Evolutionary conservation across 2,329 filamentous ascomycete species (phyloP), one percentile per base, ranked within the genome.

Genomic region (Aspergillus uvarum): DNA sequence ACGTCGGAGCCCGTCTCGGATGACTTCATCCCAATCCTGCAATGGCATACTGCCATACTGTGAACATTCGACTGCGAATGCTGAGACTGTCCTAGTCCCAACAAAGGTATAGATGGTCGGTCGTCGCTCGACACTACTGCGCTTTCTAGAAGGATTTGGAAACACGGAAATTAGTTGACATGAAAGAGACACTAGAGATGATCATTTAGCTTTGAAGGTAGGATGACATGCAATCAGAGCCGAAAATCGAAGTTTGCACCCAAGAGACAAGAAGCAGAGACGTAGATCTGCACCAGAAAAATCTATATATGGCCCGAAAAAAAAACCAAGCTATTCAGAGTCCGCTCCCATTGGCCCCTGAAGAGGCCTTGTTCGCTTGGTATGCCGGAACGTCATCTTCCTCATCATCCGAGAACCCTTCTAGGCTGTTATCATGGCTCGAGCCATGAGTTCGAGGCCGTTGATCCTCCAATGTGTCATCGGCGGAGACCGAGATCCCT

Each of bases 401-500:
- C 21, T 69, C 68, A 22, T 68, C 63, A 42, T 68, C 67, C 32
- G 66, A 58, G 48, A 70, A 67, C 10, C 60, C 68, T 38, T 66
- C 66, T 49, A 64, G 26, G 11, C 32, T 29, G 10, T 44, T 47
- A 50, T 67, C 60, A 47, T 57, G 51, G 19, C 55, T 58, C 10
- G 64, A 58, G 31, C 62, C 51, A 5, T 63, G 60, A 14, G 59
- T 51, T 24, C 55, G 57, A 42, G 56, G 58, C n/a, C 55, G 64
- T 16, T 69, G 66, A 26, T 64, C 63, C 24, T 72, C 72, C 56
- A 79, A 55, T 0, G 76, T 77, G 54, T 87, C 84, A 66, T 87
- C 85, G 0, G 85, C 85, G 21, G 82, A 83, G 2, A 87, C 82
- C 2, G 82, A 85, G 47, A 87, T 83, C 16, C 85, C 85, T 58